Base-by-base conservation (phyloP, 805 yeast species). In the Suhomyces kilbournensis region DNA sequence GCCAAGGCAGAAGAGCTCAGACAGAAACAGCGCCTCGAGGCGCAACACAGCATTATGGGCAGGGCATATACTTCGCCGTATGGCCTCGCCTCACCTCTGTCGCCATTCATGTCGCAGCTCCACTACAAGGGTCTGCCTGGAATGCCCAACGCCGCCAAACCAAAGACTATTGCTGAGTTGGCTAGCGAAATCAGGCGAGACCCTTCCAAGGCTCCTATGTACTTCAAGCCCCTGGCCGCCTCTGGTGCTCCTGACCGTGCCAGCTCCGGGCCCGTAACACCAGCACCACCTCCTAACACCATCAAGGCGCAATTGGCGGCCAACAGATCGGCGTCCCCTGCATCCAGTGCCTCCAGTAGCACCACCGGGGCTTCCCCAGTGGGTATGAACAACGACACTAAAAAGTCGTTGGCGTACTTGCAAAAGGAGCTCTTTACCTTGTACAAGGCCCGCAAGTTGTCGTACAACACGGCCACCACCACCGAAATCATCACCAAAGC, bases 401-500 rank as follows among this genome's bases (percentile, higher is more conserved):
- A 83, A 73, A 82, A 88, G 60, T 86, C 97, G 5, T 76, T 93
- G 64, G 82, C 88, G 1, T 87, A 90, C 60, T 71, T 93, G 51
- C 97, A 93, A 69, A 91, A 90, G 61, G 97, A 92, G 64, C 74
- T 93, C 22, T 86, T 90, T 60, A 80, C 84, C 12, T 79, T 92
- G 52, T 87, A 96, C 30, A 89, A 88, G 62, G 89, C 87, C 51
- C 75, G 91, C 55, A 86, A 82, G 59, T 61, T 75, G 43, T 82
- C 90, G 53, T 82, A 85, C 54, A 90, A 87, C 53, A 88, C 90
- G 39, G 91, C 87, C 23, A 83, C 90, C 6, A 90, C 93, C 48
- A 88, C 97, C 0, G 88, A 84, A 53, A 83, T 91, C 50, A 75
- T 92, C 60, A 92, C 97, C 7, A 91, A 88, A 60, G 97, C 97